Evolutionary conservation across 2,329 filamentous ascomycete genomes (phyloP), one percentile per base, ranked within the genome.

Genomic region (Aotearoamyces nothofagi): DNA sequence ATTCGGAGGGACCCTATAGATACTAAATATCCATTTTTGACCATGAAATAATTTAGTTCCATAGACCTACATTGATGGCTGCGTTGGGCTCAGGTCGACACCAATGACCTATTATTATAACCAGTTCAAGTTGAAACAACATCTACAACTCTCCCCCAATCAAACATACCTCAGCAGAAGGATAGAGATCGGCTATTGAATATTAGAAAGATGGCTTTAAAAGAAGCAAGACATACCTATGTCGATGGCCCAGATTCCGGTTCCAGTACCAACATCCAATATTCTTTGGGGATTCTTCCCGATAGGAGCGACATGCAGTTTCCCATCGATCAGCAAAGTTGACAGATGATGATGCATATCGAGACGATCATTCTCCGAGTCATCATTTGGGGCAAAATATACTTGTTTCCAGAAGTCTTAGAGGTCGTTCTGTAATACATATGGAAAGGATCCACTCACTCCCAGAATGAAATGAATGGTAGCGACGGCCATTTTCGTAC

Each of bases 1-100:
- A 37, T 71, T 71, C 3, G 65, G 60, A 4, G 66, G 67, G 7
- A 69, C 47, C 31, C 46, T n/a, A n/a, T 38, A 5, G 51, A 49
- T 24, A 54, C n/a, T n/a, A n/a, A n/a, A n/a, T n/a, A n/a, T n/a
- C n/a, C n/a, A n/a, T n/a, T n/a, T n/a, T n/a, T n/a, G n/a, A n/a
- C n/a, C n/a, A n/a, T n/a, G n/a, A n/a, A n/a, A n/a, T n/a, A n/a
- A n/a, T n/a, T n/a, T n/a, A n/a, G n/a, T n/a, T n/a, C n/a, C n/a
- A n/a, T n/a, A n/a, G n/a, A n/a, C n/a, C n/a, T n/a, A n/a, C n/a
- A n/a, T n/a, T n/a, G n/a, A n/a, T n/a, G n/a, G n/a, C n/a, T n/a
- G 53, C 27, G 54, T 53, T 24, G 29, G 37, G 6, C 32, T 34
- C 13, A 39, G 22, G 22, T 39, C 37, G 13, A 34, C 35, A 9